Evolutionary conservation across 331 rosid genomes (phyloP).

Genomic region (Dryas integrifolia): DNA sequence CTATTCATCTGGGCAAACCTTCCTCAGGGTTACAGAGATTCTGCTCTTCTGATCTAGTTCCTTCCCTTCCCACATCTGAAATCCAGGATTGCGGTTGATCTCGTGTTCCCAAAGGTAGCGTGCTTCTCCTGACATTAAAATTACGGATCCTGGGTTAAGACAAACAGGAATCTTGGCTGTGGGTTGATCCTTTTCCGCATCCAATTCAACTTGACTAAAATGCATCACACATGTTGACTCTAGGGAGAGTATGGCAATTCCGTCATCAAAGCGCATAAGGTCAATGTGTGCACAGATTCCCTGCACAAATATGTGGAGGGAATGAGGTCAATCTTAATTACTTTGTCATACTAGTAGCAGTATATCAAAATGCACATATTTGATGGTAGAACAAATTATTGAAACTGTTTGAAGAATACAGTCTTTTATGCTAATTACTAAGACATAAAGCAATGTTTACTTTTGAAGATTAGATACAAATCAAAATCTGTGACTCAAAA

Average conservation of each 20-base stretch:
- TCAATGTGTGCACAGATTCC: slow-evolving; percentile 87
- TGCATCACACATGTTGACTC: slow-evolving; percentile 87
- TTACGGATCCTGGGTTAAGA: slow-evolving; percentile 70
- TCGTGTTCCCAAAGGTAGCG: slow-evolving; percentile 82
- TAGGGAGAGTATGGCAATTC: slow-evolving; percentile 76
- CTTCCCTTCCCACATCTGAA: slow-evolving; percentile 69
- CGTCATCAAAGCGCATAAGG: slow-evolving; percentile 89
- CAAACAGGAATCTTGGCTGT: slow-evolving; percentile 44
- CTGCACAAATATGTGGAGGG: slow-evolving; percentile 26
- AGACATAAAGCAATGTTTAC: neutral
- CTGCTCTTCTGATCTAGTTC: slow-evolving; percentile 52
- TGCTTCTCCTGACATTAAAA: slow-evolving; percentile 80
- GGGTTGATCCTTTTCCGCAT: slow-evolving; percentile 7
- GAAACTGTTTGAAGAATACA: neutral
- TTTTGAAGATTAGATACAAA: neutral
- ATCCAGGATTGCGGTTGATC: slow-evolving; percentile 75
- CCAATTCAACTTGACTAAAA: slow-evolving; percentile 46
- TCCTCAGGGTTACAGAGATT: slow-evolving; percentile 75
- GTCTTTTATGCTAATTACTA: neutral
- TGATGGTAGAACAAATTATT: neutral
- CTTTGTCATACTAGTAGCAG: neutral
- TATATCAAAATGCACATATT: neutral
- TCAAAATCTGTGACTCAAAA: neutral
- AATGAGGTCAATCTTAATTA: neutral
- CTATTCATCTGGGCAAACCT: slow-evolving; percentile 49